Evolutionary conservation across 2,329 filamentous ascomycete genomes (phyloP), one percentile per base, ranked within the genome.

Genomic region (Westerdykella sp.): DNA sequence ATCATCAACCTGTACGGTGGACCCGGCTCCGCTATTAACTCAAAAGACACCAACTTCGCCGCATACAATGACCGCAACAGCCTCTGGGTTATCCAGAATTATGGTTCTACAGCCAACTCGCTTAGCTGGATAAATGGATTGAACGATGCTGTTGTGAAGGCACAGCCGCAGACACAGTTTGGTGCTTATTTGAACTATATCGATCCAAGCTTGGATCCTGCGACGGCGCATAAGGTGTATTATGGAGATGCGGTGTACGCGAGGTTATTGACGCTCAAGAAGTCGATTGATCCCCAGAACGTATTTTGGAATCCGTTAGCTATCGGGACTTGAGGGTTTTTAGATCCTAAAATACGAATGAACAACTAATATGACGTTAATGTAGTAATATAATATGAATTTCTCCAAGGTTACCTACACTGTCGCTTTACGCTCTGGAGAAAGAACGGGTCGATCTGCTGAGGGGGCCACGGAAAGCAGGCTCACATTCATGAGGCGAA

Each of bases 181-280:
- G 73, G 72, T 14, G 72, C 72, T 44, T 79, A 78, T 48, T 63
- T 73, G 50, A 78, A 78, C 63, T 79, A 78, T 41, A 69, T 74
- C 4, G 76, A 79, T 51, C 69, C 74, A 0, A 68, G 62, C 35
- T 63, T 77, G 44, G 65, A 67, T 53, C 64, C 69, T n/a, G 64
- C 64, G 2, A 66, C 66, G n/a, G 76, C 76, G 2, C 70, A 75
- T 48, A 56, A 70, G 45, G 56, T 74, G 48, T 78, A 78, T 59
- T 78, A 73, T 48, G 65, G 72, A 5, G 56, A 64, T 11, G 62
- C 55, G 12, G 47, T 66, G 15, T 69, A 65, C 37, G 31, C 46
- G 6, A 57, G 55, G 45, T 45, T 73, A 40, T 53, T 59, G 38
- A 48, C 51, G 40, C 56, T 72, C 23, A 72, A 73, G 61, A 57